Evolutionary conservation across 1,139 yeast genomes (phyloP).

Genomic region (Lodderomyces metapsilosis): DNA sequence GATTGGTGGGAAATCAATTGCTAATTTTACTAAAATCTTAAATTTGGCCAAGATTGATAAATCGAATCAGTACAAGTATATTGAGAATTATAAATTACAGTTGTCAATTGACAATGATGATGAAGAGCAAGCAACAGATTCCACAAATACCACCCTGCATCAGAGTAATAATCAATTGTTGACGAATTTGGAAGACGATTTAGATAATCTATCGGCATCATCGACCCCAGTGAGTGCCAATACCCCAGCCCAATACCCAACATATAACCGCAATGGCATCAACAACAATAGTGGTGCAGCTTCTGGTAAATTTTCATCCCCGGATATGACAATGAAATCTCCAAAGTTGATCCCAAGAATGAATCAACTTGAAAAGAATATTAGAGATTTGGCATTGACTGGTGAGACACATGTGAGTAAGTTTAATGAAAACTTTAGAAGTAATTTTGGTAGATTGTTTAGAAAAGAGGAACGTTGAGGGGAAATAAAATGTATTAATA

Average conservation of each 20-base stretch:
- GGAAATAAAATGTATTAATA: constrained; percentile 1
- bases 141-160: too few species aligned
- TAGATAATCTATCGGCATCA: constrained; percentile 5
- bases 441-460: constrained; percentile 56
- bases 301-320: constrained; percentile 9
- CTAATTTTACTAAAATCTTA: constrained; percentile 64
- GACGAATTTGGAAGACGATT: constrained; percentile 18
- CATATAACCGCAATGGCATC: too few species aligned
- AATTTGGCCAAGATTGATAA: constrained; percentile 60
- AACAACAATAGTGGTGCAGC: too few species aligned
- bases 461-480: constrained; percentile 36
- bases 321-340: constrained; percentile 19
- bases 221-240: constrained; percentile 15
- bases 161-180: constrained; percentile 42
- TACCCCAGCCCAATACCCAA: too few species aligned
- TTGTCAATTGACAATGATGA: constrained; percentile 43
- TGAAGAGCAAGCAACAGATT: constrained; percentile 17
- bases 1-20: constrained; percentile 62
- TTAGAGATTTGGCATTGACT: constrained; percentile 50
- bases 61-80: constrained; percentile 46
- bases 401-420: constrained; percentile 59
- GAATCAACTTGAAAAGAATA: constrained; percentile 53
- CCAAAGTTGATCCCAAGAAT: constrained; percentile 38
- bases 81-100: constrained; percentile 62
- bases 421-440: constrained; percentile 55